Evolutionary conservation across 768 basidiomycete genomes (phyloP).

Genomic region (Basidioascus undulatus): DNA sequence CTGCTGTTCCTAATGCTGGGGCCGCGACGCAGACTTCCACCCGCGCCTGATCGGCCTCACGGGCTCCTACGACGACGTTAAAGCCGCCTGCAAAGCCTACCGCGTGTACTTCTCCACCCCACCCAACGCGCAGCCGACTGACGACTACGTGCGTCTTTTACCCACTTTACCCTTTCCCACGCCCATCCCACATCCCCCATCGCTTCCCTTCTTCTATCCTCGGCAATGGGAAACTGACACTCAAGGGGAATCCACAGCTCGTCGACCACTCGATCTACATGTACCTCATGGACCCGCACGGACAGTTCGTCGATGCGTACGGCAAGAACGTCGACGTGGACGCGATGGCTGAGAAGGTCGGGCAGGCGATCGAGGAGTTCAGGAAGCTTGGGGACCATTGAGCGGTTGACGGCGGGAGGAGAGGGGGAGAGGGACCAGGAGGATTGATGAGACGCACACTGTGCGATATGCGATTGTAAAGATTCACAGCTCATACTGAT

Average conservation of each 20-base stretch:
- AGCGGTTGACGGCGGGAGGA: no score
- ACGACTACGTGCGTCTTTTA: conserved; percentile 52
- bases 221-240: no score
- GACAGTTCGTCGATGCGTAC: conserved; percentile 87
- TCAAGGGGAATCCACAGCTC: neutral
- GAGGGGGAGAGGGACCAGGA: no score
- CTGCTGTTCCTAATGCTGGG: conserved; percentile 16
- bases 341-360: conserved; percentile 29
- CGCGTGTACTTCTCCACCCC: conserved; percentile 97
- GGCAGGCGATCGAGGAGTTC: conserved; percentile 21
- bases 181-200: no score
- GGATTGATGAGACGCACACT: no score
- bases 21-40: conserved; percentile 77
- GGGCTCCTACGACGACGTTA: conserved; percentile 61
- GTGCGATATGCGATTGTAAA: no score
- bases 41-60: conserved; percentile 67
- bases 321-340: conserved; percentile 52
- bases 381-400: conserved; percentile 12
- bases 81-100: conserved; percentile 77
- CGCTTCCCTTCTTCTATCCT: neutral
- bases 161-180: neutral
- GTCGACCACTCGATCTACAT: conserved; percentile 93
- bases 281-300: conserved; percentile 90
- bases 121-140: conserved; percentile 38
- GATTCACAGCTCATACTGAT: no score